Percentiles rank a stretch among this genome's conserved stretches.
Evolutionary conservation across 495 filamentous ascomycete species (phyloP).

Genomic region (Penicillium atrosanguineum): DNA sequence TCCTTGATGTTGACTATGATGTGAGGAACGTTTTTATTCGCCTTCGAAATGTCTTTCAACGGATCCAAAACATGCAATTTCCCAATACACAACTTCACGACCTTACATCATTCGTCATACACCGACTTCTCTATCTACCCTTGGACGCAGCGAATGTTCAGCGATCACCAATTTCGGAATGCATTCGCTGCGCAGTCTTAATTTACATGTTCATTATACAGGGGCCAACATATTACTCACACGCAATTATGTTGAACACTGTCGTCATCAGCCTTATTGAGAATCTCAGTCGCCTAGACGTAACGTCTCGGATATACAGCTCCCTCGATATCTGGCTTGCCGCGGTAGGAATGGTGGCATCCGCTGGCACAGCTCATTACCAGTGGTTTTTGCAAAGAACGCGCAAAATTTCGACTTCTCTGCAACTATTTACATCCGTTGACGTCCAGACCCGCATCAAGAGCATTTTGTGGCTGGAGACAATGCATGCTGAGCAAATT

Average conservation of each 20-base stretch:
- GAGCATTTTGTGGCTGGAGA: constrained; percentile 36
- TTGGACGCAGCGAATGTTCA: constrained; percentile 2
- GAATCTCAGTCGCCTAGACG: constrained; percentile 24
- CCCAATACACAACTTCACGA: constrained; percentile 45
- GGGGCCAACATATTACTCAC: constrained; percentile 51
- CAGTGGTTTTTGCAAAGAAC: constrained; percentile 30
- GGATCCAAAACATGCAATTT: constrained; percentile 21
- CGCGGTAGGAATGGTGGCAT: constrained; percentile 38
- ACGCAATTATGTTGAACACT: constrained; percentile 35
- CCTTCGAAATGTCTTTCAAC: constrained; percentile 39
- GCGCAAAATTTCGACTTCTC: constrained; percentile 1
- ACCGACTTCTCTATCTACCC: constrained; percentile 39
- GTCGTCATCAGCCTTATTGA: constrained; percentile 29
- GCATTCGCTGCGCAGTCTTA: constrained; percentile 41
- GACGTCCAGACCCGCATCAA: constrained; percentile 26
- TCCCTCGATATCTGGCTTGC: constrained; percentile 39
- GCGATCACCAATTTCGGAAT: constrained; percentile 34
- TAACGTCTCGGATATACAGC: constrained; percentile 3
- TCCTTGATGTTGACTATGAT: constrained; percentile 26
- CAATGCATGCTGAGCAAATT: constrained; percentile 15
- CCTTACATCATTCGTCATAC: constrained; percentile 48
- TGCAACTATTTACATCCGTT: constrained; percentile 23
- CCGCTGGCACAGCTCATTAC: constrained; percentile 26
- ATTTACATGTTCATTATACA: constrained; percentile 52
- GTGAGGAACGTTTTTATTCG: constrained; percentile 40